Base-by-base conservation (phyloP, 208 protist species). In the Acanthamoeba healyi region DNA sequence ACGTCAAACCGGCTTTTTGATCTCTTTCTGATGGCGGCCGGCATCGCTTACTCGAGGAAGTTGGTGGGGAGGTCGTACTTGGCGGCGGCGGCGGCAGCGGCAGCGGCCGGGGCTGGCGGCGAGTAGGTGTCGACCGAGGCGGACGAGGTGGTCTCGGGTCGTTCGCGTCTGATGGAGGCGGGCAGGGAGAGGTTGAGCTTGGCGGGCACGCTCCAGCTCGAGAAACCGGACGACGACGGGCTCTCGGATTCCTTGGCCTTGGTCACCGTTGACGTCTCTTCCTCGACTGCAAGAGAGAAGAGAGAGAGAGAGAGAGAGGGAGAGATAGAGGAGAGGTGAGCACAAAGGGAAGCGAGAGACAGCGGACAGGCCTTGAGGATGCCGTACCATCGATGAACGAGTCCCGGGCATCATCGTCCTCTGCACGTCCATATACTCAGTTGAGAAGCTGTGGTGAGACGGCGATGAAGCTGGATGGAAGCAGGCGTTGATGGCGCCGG, bases 321-420 rank as follows among this genome's bases (percentile, higher is more conserved):
- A n/a, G n/a, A n/a, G n/a, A n/a, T n/a, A n/a, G n/a, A n/a, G n/a
- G n/a, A n/a, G n/a, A n/a, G n/a, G n/a, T n/a, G n/a, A n/a, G n/a
- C n/a, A n/a, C n/a, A n/a, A n/a, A n/a, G n/a, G n/a, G n/a, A n/a
- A n/a, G n/a, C n/a, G n/a, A n/a, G n/a, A n/a, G n/a, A n/a, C n/a
- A n/a, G n/a, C n/a, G n/a, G n/a, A n/a, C n/a, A n/a, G n/a, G n/a
- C n/a, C n/a, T n/a, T n/a, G n/a, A n/a, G n/a, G n/a, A n/a, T n/a
- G n/a, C n/a, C n/a, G n/a, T n/a, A 74, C 65, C 38, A 77, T 77
- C 67, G 38, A 77, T 77, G 67, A 77, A 77, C 19, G 67, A 29
- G 67, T 77, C 67, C 19, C 17, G 40, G 1, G 67, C 67, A 42
- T 77, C 67, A 26, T 77, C 67, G 38, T 77, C 34, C 67, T 77